A percentile compares a stretch with the other conserved stretches of the same genome.
phyloP scores from a whole-genome alignment of 495 filamentous ascomycete species.

The Cercophora scortea region DNA sequence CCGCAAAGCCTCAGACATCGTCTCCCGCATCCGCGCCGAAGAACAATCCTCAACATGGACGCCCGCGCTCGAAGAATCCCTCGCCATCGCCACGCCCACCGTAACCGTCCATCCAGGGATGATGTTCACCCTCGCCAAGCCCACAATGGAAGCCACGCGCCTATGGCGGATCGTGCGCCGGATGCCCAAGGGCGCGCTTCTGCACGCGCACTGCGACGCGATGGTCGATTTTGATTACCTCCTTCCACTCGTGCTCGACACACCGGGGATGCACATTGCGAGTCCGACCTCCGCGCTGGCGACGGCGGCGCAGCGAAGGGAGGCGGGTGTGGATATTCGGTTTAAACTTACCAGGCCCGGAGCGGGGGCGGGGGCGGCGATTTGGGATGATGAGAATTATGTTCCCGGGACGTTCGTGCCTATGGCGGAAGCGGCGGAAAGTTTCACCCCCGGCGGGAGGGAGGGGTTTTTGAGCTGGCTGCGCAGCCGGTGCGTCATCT shows the following conservation, averaged over 20 bases:
- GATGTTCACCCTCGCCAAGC: conserved; percentile 77
- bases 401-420: conserved; percentile 34
- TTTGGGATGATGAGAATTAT: background rate
- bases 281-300: conserved; percentile 39
- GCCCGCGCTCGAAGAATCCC: conserved; percentile 54
- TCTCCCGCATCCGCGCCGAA: conserved; percentile 65
- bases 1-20: conserved; percentile 65
- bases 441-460: conserved; percentile 63
- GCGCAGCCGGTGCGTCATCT: conserved; percentile 61
- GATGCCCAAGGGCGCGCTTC: conserved; percentile 86
- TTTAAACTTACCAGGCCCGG: conserved; percentile 22
- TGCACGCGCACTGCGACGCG: conserved; percentile 84
- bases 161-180: conserved; percentile 76
- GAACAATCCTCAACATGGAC: conserved; percentile 71
- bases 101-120: conserved; percentile 66
- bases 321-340: conserved; percentile 46
- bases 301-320: conserved; percentile 35
- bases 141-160: conserved; percentile 69
- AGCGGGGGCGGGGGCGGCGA: too few relatives aligned
- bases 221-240: conserved; percentile 83
- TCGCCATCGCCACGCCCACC: conserved; percentile 36
- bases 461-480: conserved; percentile 72
- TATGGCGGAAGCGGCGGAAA: conserved; percentile 56
- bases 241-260: conserved; percentile 60
- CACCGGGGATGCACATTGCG: conserved; percentile 65